Evolutionary conservation across 306 rosid species (phyloP).

Genomic region (Lathyrus aphaca): DNA sequence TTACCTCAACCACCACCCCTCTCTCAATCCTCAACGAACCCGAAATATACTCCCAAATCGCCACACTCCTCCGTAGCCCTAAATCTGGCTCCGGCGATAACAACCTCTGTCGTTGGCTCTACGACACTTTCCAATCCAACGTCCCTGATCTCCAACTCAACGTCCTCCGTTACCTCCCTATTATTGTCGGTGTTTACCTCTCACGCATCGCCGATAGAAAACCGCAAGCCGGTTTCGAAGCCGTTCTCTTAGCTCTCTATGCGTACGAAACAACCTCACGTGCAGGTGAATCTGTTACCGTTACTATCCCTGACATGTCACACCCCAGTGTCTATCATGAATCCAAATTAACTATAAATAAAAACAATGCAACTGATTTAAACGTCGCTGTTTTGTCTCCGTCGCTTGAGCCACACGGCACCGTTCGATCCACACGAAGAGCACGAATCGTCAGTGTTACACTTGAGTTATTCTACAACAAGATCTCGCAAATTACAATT

Average conservation of each 20-base stretch:
- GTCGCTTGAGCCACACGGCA: constrained; percentile 66
- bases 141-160: constrained; percentile 62
- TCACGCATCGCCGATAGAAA: constrained; percentile 52
- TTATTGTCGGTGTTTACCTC: constrained; percentile 65
- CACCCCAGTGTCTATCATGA: constrained; percentile 72
- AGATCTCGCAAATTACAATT: constrained; percentile 48
- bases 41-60: constrained; percentile 46
- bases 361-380: constrained; percentile 48
- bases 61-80: constrained; percentile 63
- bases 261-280: constrained; percentile 71
- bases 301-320: constrained; percentile 61
- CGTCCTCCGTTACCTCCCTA: constrained; percentile 74
- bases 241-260: constrained; percentile 71
- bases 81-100: constrained; percentile 77
- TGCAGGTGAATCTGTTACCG: constrained; percentile 53
- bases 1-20: constrained; percentile 40
- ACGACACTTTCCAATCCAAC: constrained; percentile 75
- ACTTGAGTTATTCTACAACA: constrained; percentile 55
- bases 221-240: constrained; percentile 81
- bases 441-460: constrained; percentile 73
- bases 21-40: constrained; percentile 55
- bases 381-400: constrained; percentile 53
- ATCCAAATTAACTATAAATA: constrained; percentile 21
- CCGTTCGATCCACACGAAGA: constrained; percentile 65
- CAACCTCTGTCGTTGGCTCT: constrained; percentile 87